These are phyloP conservation scores for Helichrysum umbraculigerum DNA, from an alignment of 129 eudicot species.

Conservation along the genomic window DNA sequence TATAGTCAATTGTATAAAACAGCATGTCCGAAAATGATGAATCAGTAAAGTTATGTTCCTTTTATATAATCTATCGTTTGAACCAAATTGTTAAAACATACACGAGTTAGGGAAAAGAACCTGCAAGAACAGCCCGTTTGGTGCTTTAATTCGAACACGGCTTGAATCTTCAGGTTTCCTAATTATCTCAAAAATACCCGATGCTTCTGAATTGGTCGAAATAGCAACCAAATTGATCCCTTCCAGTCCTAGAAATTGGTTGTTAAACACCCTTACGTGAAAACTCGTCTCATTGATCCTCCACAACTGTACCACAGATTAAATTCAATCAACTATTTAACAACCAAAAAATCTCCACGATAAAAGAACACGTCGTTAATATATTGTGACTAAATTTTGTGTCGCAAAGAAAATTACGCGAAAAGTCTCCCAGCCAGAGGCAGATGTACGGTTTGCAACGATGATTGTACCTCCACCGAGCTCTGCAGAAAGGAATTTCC, in stretches of 20 bases:
- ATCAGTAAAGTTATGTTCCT: not conserved
- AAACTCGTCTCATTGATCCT: constrained; percentile 54
- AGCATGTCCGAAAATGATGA: not conserved
- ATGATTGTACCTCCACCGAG: constrained; percentile 69
- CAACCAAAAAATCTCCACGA: not conserved
- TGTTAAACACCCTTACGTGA: constrained; percentile 54
- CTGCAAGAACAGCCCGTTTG: constrained; percentile 69
- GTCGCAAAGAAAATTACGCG: constrained; percentile 33
- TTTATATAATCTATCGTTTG: not conserved
- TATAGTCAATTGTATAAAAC: not conserved
- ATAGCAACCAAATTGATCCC: constrained; percentile 36
- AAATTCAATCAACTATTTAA: not conserved
- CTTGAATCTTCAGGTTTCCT: constrained; percentile 41
- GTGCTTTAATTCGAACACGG: constrained; percentile 55
- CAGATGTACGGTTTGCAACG: constrained; percentile 61
- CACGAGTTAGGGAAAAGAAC: constrained; percentile 19
- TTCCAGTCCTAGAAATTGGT: constrained; percentile 54
- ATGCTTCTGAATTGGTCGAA: constrained; percentile 35
- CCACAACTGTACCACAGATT: constrained; percentile 48
- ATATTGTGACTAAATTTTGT: not conserved
- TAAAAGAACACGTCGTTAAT: too few species aligned
- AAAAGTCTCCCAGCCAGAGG: constrained; percentile 88
- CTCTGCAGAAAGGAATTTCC: constrained; percentile 66
- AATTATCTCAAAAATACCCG: constrained; percentile 52
- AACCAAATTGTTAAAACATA: not conserved